Percentiles rank a stretch among this genome's conserved stretches.
Conservation (phyloP, 768 basidiomycete species). For the Lactarius trivialis region DNA sequence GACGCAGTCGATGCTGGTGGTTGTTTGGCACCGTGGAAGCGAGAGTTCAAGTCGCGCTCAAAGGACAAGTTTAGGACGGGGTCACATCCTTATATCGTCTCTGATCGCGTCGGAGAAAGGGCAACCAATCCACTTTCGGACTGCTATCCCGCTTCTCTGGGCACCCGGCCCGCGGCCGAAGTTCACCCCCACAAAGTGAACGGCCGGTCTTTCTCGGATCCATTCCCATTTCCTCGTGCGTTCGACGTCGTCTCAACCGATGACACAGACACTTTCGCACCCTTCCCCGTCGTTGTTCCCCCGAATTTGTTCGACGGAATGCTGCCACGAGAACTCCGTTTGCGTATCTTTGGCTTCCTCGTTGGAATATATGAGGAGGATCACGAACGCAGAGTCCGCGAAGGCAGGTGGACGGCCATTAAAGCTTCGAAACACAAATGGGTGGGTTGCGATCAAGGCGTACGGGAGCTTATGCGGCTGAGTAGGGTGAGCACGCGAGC, state of each 20-base stretch:
- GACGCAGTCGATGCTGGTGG: slow-evolving; percentile 29
- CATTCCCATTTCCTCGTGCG: slow-evolving; percentile 40
- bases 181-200: slow-evolving; percentile 37
- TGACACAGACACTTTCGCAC: slow-evolving; percentile 45
- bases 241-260: slow-evolving; percentile 52
- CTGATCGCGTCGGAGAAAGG: slow-evolving; percentile 10
- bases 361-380: slow-evolving; percentile 56
- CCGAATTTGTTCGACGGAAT: slow-evolving; percentile 58
- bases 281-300: slow-evolving; percentile 40
- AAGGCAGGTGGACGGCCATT: slow-evolving; percentile 51
- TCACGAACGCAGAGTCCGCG: slow-evolving; percentile 38
- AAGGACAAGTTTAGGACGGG: slow-evolving; percentile 24
- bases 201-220: slow-evolving; percentile 57
- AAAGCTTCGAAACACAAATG: slow-evolving; percentile 63
- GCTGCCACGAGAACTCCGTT: slow-evolving; percentile 64
- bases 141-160: slow-evolving; percentile 22
- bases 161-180: slow-evolving; percentile 22
- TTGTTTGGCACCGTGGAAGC: slow-evolving; percentile 41
- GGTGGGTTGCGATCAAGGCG: slow-evolving; percentile 68
- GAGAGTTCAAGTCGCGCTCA: slow-evolving; percentile 30
- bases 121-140: background rate
- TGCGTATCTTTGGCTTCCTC: slow-evolving; percentile 51
- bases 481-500: slow-evolving; percentile 54
- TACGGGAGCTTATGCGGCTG: slow-evolving; percentile 72
- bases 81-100: slow-evolving; percentile 12